Percentiles rank a stretch among this genome's conserved stretches.
These are phyloP conservation scores for Kitagawia praeruptora DNA, from an alignment of 129 eudicot genomes.

Conservation along the genomic window DNA sequence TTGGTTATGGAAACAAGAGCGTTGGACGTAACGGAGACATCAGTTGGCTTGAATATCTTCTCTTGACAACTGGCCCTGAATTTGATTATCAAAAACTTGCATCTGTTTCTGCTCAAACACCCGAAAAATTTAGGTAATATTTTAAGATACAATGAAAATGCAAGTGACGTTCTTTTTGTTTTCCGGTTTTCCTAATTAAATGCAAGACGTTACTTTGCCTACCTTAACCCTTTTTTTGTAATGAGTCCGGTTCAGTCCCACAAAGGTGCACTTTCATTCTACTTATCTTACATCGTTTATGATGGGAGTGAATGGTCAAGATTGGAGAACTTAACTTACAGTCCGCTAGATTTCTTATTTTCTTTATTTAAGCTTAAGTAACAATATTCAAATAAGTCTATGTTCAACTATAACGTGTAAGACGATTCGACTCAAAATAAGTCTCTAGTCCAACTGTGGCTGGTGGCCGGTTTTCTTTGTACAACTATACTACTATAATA, in stretches of 20 bases:
- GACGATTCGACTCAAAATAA: too few species aligned
- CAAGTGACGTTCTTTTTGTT: neutral
- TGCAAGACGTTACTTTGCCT: too few species aligned
- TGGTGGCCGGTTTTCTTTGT: neutral
- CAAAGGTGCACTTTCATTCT: too few species aligned
- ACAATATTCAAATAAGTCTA: neutral
- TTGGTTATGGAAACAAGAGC: constrained; percentile 68
- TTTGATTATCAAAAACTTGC: constrained; percentile 27
- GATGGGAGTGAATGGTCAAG: neutral
- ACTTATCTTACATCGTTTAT: too few species aligned
- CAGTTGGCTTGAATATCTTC: constrained; percentile 84
- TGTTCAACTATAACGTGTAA: neutral
- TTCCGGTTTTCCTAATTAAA: too few species aligned
- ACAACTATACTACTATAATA: neutral
- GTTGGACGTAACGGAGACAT: constrained; percentile 70
- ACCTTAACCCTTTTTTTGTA: too few species aligned
- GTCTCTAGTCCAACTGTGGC: too few species aligned
- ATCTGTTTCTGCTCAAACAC: constrained; percentile 40
- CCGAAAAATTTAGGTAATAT: constrained; percentile 48
- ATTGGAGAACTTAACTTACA: neutral
- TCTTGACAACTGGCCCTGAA: constrained; percentile 44
- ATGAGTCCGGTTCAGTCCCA: too few species aligned
- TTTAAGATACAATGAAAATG: neutral
- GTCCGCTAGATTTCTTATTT: too few species aligned
- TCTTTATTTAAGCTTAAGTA: too few species aligned